Base-by-base conservation (phyloP, 2,329 filamentous ascomycete genomes). In the Aspergillus uvarum region DNA sequence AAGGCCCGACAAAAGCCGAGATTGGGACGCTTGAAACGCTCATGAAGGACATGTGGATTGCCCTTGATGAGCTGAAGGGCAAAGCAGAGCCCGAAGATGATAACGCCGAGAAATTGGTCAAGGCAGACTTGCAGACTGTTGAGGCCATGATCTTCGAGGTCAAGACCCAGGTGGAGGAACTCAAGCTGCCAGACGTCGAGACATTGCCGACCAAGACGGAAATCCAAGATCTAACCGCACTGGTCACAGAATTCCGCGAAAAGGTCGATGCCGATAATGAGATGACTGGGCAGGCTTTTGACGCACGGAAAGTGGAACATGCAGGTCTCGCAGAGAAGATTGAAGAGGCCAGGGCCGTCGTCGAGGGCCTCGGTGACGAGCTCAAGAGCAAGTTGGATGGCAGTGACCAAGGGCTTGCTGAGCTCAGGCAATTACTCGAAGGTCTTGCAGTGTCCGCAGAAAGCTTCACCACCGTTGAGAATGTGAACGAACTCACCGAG, bases 141-240 rank as follows among this genome's bases (percentile, higher is more conserved):
- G 90, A 92, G 64, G 83, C 91, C 0, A 83, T 94, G 47, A 90
- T 92, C 32, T 85, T 90, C n/a, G 92, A 96, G 64, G 88, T 96
- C 75, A 96, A 96, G 77, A 81, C 84, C 4, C 86, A 89, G 29
- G 81, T 97, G 8, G 89, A 92, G 49, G 87, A 89, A 57, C 84
- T 95, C 69, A 82, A 87, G 35, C 82, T 89, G 56, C 86, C 89
- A 1, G 88, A 95, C 68, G 80, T 90, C 5, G 88, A 88, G 1
- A 81, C 83, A 1, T 77, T 96, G 3, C 86, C 92, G 1, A 87
- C 86, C 5, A 96, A 92, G 73, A 87, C 91, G 1, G 91, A 96
- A 65, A 73, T 96, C 19, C 83, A 85, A 63, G 83, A 85, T 51
- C 79, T 95, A n/a, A 84, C 87, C 54, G 83, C 85, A n/a, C 82